Percentiles rank a stretch among this genome's conserved stretches.
Evolutionary conservation across 208 protist genomes (phyloP).

Genomic region (Strigomonas galati): DNA sequence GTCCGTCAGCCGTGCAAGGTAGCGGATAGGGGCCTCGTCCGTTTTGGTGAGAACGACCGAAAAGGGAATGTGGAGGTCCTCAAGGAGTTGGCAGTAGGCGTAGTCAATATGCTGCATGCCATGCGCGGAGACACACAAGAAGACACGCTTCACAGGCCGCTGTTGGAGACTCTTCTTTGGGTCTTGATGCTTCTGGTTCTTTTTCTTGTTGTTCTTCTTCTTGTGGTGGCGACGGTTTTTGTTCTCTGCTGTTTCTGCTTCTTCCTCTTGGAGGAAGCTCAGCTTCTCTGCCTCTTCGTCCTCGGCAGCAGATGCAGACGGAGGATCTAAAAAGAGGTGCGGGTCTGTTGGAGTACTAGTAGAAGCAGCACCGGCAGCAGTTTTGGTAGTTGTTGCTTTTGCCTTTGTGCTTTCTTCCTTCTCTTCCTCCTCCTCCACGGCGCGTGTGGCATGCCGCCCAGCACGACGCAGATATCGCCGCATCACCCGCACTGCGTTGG

Average conservation of each 20-base stretch:
- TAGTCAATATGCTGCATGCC: constrained; percentile 78
- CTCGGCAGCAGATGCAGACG: background rate
- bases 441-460: constrained; percentile 3
- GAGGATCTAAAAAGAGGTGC: background rate
- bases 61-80: constrained; percentile 66
- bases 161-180: constrained; percentile 15
- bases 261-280: background rate
- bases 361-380: background rate
- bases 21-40: constrained; percentile 75
- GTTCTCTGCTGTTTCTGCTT: background rate
- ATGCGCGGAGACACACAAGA: constrained; percentile 73
- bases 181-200: background rate
- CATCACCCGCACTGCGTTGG: constrained; percentile 71
- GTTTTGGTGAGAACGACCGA: constrained; percentile 87
- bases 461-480: constrained; percentile 45
- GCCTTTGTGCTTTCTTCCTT: background rate
- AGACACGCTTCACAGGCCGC: constrained; percentile 69
- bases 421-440: background rate
- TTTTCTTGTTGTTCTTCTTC: background rate
- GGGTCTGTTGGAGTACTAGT: background rate
- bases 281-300: background rate
- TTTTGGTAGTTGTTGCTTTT: background rate
- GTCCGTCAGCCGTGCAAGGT: constrained; percentile 77
- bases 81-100: constrained; percentile 67
- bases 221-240: background rate